These are phyloP conservation scores for Rehmannia glutinosa DNA, from an alignment of 257 asterid genomes.

Conservation along the genomic window DNA sequence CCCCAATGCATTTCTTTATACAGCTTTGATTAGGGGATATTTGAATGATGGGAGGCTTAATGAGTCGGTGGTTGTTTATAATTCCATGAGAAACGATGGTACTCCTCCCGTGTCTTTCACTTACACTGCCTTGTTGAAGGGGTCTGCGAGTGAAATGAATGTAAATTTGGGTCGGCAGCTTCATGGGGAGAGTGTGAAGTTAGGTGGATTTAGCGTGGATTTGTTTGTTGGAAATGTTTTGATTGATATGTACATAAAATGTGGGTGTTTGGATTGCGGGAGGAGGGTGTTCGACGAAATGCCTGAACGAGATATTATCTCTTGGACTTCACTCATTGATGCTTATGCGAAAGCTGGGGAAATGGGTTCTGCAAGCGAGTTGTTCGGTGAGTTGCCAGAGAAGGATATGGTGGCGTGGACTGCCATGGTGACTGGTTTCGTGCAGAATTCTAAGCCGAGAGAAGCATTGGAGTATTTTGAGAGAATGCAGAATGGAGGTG, in stretches of 20 bases:
- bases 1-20: constrained; percentile 72
- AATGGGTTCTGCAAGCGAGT: constrained; percentile 44
- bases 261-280: constrained; percentile 52
- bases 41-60: constrained; percentile 33
- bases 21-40: constrained; percentile 71
- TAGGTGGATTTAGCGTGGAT: constrained; percentile 64
- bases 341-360: constrained; percentile 60
- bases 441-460: constrained; percentile 58
- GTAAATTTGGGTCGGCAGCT: constrained; percentile 51
- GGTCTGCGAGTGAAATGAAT: constrained; percentile 28
- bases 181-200: constrained; percentile 63
- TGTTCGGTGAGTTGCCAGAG: constrained; percentile 44
- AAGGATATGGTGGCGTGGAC: constrained; percentile 90
- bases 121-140: constrained; percentile 59
- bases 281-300: constrained; percentile 78
- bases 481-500: constrained; percentile 59
- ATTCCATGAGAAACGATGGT: constrained; percentile 49
- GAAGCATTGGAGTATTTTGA: constrained; percentile 64
- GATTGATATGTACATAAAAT: constrained; percentile 64
- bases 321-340: constrained; percentile 68
- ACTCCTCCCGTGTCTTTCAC: constrained; percentile 67
- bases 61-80: constrained; percentile 48
- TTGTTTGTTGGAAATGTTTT: constrained; percentile 50
- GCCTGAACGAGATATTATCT: constrained; percentile 58
- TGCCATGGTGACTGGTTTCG: constrained; percentile 77